Base-by-base conservation (phyloP, 441 rosid species). In the Adansonia rubrostipa region DNA sequence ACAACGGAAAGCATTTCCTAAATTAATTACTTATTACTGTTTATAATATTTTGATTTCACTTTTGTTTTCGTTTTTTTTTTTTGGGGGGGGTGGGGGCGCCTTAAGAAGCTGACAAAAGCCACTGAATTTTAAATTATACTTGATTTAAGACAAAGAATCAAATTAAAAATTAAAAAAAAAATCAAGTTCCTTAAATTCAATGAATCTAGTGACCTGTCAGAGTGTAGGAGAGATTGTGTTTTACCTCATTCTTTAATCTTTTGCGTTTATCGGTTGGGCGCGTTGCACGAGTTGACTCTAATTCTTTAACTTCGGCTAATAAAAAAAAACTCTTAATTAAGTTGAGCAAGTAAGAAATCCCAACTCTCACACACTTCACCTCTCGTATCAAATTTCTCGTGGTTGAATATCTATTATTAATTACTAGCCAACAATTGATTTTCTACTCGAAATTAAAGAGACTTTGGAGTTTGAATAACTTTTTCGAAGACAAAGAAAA, bases 201-300 rank as follows among this genome's bases (percentile, higher is more conserved):
- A 80, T 85, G 93, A 53, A 88, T 85, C 85, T 69, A 84, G 56
- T 75, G 67, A 44, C 54, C 50, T 68, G 50, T 77, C 24, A 19
- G 45, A 33, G 20, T 54, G 20, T 74, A 33, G 42, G 53, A 62
- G 22, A 14, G 79, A 50, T 72, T 28, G 61, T 67, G 42, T 74
- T 33, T 72, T 9, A 11, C 0, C 28, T 57, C 3, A 10, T 57
- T 73, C n/a, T 42, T 19, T 42, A 56, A 17, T 73, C 66, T 58
- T 40, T 60, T 58, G 66, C 20, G 19, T 28, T 36, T 40, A 13
- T 60, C 53, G 3, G 24, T 22, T 24, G 47, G 15, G 10, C 22
- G 15, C 61, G 24, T 24, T 20, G 20, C 63, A 58, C 15, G 24
- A 51, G 74, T 71, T 71, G 61, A 71, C 61, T 17, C 45, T n/a